Evolutionary conservation across 768 basidiomycete genomes (phyloP), one percentile per base, ranked within the genome.

Genomic region (Trametes villosa): DNA sequence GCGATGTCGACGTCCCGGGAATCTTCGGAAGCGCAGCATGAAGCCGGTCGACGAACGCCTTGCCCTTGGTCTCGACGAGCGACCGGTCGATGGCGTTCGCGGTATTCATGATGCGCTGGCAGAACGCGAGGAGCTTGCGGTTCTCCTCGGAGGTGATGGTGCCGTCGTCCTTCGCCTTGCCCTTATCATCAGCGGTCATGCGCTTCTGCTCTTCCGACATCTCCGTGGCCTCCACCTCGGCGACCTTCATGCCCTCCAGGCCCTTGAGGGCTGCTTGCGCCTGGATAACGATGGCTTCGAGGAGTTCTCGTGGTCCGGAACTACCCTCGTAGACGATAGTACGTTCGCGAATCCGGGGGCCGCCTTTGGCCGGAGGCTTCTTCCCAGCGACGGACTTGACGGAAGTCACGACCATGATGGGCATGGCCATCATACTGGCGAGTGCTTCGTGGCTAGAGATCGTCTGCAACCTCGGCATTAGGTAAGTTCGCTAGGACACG

Each of bases 341-440:
- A 30, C 92, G 86, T 71, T 95, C 94, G 30, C 93, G 85, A 59
- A 88, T 83, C 9, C 81, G 77, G 17, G 81, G 74, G 61, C 77
- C 79, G 47, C 76, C 73, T 52, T 75, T 79, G 4, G 75, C 68
- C 22, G 76, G 68, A 8, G 75, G 70, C 66, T 80, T 84, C 78
- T 83, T 87, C n/a, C 84, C 77, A 4, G 79, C 78, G n/a, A 86
- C 76, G 7, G 81, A 77, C 70, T 89, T 89, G 52, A 86, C 81
- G 20, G 88, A 88, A 5, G 82, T 79, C 20, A 86, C 83, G n/a
- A 87, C 86, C 94, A 95, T 95, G 70, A 92, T 93, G 7, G 94
- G 94, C 93, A 96, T 96, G 1, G 92, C 94, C 86, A 96, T 92
- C 90, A 96, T 95, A 62, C 91, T 92, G 17, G 93, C 93, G 40